These are phyloP conservation scores for Spergularia bocconei DNA, from an alignment of 148 eudicot genomes.

Conservation along the genomic window DNA sequence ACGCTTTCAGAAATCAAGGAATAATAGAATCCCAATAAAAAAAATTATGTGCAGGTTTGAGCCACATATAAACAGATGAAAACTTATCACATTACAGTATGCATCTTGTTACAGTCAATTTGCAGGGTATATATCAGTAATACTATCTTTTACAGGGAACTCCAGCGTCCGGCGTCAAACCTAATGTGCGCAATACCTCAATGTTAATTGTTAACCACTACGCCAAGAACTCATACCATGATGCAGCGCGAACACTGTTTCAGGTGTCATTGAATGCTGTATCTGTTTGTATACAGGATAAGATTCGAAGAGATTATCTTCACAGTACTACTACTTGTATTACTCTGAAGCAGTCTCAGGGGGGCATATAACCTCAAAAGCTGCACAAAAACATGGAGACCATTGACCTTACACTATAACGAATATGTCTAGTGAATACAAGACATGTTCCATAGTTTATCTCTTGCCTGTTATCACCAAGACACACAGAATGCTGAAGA, in stretches of 20 bases:
- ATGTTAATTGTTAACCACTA: not conserved
- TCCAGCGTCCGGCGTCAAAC: too few relatives aligned
- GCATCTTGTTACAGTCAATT: too few relatives aligned
- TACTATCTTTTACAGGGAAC: too few relatives aligned
- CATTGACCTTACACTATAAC: not conserved
- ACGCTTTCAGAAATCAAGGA: constrained; percentile 12
- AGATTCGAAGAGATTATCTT: not conserved
- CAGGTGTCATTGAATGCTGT: not conserved
- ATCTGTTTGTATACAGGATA: constrained; percentile 16
- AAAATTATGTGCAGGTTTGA: not conserved
- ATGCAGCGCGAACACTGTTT: too few relatives aligned
- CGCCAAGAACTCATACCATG: not conserved
- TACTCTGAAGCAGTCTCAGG: constrained; percentile 27
- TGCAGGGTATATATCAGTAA: too few relatives aligned
- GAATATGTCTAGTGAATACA: constrained; percentile 21
- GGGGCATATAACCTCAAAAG: constrained; percentile 27
- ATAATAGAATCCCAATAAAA: not conserved
- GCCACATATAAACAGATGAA: too few relatives aligned
- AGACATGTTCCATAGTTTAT: constrained; percentile 25
- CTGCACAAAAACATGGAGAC: constrained; percentile 25
- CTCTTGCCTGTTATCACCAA: constrained; percentile 22
- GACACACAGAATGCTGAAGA: constrained; percentile 24
- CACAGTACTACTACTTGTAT: not conserved
- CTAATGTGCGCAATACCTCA: not conserved
- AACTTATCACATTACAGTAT: too few relatives aligned